Evolutionary conservation across 2,329 filamentous ascomycete species (phyloP).

Genomic region (Meredithiella fracta): DNA sequence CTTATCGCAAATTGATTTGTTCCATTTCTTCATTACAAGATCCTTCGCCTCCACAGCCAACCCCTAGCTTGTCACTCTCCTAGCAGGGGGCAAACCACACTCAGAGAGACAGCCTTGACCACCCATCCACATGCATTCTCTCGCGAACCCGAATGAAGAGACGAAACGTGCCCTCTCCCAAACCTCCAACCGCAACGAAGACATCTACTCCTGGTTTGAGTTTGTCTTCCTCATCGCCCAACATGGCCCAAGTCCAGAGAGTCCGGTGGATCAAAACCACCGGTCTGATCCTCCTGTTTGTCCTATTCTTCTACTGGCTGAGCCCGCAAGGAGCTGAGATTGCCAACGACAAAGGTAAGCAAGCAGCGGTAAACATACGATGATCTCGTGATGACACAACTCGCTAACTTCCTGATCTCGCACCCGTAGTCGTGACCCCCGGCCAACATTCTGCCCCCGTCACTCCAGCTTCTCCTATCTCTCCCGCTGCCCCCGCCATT

Average conservation of each 20-base stretch:
- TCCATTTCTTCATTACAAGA: neutral
- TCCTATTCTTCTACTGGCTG: constrained; percentile 48
- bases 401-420: neutral
- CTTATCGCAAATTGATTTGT: neutral
- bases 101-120: neutral
- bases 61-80: neutral
- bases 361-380: constrained; percentile 7
- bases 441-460: constrained; percentile 15
- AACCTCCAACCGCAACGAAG: neutral
- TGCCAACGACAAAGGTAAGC: constrained; percentile 28
- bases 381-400: neutral
- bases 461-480: constrained; percentile 12
- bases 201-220: neutral
- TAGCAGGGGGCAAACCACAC: neutral
- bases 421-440: constrained; percentile 13
- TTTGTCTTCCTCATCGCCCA: neutral
- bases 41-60: neutral
- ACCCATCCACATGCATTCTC: no score
- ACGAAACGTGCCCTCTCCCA: neutral
- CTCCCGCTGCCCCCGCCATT: constrained; percentile 1
- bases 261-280: constrained; percentile 49
- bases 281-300: constrained; percentile 41
- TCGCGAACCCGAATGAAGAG: neutral
- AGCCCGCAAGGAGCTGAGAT: constrained; percentile 42
- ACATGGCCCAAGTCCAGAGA: constrained; percentile 48